These are phyloP conservation scores for Kluyveromyces wickerhamii DNA, from an alignment of 805 yeast species.

Conservation along the genomic window DNA sequence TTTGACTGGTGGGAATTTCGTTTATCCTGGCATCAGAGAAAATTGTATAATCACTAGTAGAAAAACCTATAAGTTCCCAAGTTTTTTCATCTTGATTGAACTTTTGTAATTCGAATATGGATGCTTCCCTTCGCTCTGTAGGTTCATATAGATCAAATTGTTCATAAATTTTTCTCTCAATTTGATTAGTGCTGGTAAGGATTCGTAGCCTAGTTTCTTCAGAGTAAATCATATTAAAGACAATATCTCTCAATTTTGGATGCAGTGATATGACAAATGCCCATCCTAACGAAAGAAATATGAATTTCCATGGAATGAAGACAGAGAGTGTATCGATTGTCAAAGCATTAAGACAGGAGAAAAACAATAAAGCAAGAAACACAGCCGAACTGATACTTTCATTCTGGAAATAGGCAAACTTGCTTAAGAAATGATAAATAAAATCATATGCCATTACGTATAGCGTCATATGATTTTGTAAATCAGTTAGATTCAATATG, in stretches of 20 bases:
- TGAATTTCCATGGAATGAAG: conserved; percentile 32
- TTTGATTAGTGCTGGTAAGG: conserved; percentile 39
- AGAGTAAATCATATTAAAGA: conserved; percentile 43
- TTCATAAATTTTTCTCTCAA: conserved; percentile 37
- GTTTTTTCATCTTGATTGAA: conserved; percentile 40
- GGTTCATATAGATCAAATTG: conserved; percentile 36
- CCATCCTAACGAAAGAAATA: conserved; percentile 44
- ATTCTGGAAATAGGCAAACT: conserved; percentile 56
- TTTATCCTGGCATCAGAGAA: conserved; percentile 37
- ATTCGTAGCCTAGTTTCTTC: conserved; percentile 56
- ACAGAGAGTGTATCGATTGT: conserved; percentile 23
- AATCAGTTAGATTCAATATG: conserved; percentile 67
- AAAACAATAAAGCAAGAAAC: conserved; percentile 34
- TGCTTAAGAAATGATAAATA: conserved; percentile 38
- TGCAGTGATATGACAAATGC: conserved; percentile 35
- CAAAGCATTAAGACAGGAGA: conserved; percentile 26
- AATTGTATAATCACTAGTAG: conserved; percentile 44
- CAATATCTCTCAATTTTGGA: conserved; percentile 42
- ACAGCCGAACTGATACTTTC: conserved; percentile 49
- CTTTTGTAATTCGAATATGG: conserved; percentile 60
- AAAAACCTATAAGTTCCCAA: conserved; percentile 60
- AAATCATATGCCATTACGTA: conserved; percentile 59
- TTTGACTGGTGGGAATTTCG: conserved; percentile 15
- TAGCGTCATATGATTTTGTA: conserved; percentile 70
- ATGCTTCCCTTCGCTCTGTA: conserved; percentile 44